Evolutionary conservation across 179 eudicot species (phyloP), one percentile per base, ranked within the genome.

Genomic region (Corrigiola litoralis): DNA sequence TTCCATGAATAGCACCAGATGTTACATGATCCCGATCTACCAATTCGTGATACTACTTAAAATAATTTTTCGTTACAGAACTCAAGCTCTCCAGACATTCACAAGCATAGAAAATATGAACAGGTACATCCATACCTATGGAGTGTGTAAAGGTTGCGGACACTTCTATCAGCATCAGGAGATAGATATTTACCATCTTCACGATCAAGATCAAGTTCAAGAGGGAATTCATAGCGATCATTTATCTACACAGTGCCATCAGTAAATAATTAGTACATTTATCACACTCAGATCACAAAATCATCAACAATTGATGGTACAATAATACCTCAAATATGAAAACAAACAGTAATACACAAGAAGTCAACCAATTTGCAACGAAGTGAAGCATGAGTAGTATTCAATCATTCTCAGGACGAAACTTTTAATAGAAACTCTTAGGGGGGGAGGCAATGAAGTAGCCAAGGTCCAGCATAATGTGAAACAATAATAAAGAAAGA

Each of bases 141-240:
- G 27, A 80, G 81, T 14, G 84, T 80, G 70, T 80, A 80, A 48
- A 74, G 69, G 63, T 80, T 80, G 25, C 84, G 77, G 12, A 80
- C 81, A 71, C 79, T 74, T 71, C 75, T 68, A 74, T 80, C 81
- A 29, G 84, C 81, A 46, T 80, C 81, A 14, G 84, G 84, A 68
- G 84, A 80, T 48, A 80, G 47, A 75, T 80, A 80, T 57, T 68
- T 80, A 41, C 84, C 84, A 65, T 80, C 42, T 25, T 80, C 84
- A 38, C 72, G 84, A 69, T 80, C 84, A 18, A 80, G 81, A 69
- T 80, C 84, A 56, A 80, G 84, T 72, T 80, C 65, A 42, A 80
- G 81, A 74, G 84, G 84, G 38, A 80, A 80, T 68, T 80, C 84
- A 68, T 80, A 80, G 24, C 84, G 84, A 61, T 80, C 84, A 61